Base-by-base conservation (phyloP, 2,329 filamentous ascomycete genomes). In the Aspergillus caelatus region DNA sequence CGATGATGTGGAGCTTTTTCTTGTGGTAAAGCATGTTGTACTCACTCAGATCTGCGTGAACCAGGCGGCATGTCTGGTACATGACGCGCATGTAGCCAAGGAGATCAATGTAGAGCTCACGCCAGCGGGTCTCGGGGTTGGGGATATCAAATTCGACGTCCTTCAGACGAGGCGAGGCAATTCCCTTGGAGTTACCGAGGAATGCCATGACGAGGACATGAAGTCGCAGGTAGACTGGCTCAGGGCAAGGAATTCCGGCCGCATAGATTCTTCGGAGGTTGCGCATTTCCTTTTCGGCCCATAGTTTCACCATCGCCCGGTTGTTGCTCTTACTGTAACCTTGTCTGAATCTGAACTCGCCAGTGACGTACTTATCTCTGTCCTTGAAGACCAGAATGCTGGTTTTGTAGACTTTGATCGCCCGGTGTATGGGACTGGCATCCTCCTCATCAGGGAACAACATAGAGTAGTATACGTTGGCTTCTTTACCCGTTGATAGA, bases 351-450 rank as follows among this genome's bases (percentile, higher is more conserved):
- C 95, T 86, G 80, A 94, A 93, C 80, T 99, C 95, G 68, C 95
- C 95, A 0, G 91, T 91, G 66, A 99, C 95, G 79, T 99, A 99
- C 73, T 93, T 91, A 79, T 97, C 94, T 63, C 95, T 88, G 80
- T 99, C 95, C 81, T 98, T 98, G 88, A 99, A 99, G 28, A 96
- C 93, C 36, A 99, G 83, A 68, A 99, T 99, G 60, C 92, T 91
- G 9, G 95, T 99, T 85, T 99, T 99, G 87, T 99, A 99, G 57
- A 99, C 92, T 81, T 99, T 99, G 83, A 98, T 93, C 14, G 95
- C 95, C 56, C 93, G 88, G 73, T 97, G 92, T 0, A 89, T 81
- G 23, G 84, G 80, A 2, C 75, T 71, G 21, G 79, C 78, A 45
- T 83, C 82, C 9, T 85, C 79, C 8, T 67, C 80, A 6, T 82